Conservation (phyloP, 352 stramenopile genomes). For the Phytopythium sindhum region DNA sequence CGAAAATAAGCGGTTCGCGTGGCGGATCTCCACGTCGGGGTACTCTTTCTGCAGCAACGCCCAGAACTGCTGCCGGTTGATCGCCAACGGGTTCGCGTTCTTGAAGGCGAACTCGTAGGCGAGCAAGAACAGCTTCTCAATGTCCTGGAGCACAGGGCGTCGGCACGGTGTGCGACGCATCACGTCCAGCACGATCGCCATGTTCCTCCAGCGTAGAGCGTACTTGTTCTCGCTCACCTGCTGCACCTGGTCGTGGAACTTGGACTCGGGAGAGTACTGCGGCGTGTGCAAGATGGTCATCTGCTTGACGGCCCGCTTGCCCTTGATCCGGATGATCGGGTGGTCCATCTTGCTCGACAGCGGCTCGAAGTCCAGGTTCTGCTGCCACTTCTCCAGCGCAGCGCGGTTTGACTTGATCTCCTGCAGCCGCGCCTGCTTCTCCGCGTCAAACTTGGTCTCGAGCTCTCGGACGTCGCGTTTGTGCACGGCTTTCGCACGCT, state of each 20-base stretch:
- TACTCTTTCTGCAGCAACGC: conserved; percentile 48
- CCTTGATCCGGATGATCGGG: conserved; percentile 33
- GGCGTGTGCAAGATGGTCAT: conserved; percentile 51
- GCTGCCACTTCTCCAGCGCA: conserved; percentile 13
- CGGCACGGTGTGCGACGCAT: conserved; percentile 58
- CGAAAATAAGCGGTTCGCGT: conserved; percentile 58
- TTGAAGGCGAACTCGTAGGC: conserved; percentile 46
- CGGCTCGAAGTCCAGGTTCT: conserved; percentile 40
- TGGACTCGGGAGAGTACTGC: conserved; percentile 34
- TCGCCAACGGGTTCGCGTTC: conserved; percentile 26
- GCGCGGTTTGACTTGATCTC: conserved; percentile 34
- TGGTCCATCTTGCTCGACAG: conserved; percentile 44
- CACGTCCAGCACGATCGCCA: conserved; percentile 40
- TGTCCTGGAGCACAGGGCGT: conserved; percentile 56
- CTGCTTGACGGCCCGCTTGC: conserved; percentile 24
- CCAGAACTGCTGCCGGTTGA: conserved; percentile 49
- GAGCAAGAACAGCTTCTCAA: conserved; percentile 56
- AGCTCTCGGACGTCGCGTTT: conserved; percentile 22
- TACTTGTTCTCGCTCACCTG: conserved; percentile 36
- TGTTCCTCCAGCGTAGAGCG: conserved; percentile 42
- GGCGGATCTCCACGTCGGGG: conserved; percentile 30
- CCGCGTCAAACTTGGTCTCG: conserved; percentile 25
- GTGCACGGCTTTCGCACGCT: conserved; percentile 23
- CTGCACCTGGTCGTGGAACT: conserved; percentile 30
- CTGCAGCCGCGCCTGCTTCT: conserved; percentile 23